Percentiles rank a stretch among this genome's conserved stretches.
Conservation (phyloP, 75 land plant genomes). For the Picea glauca region DNA sequence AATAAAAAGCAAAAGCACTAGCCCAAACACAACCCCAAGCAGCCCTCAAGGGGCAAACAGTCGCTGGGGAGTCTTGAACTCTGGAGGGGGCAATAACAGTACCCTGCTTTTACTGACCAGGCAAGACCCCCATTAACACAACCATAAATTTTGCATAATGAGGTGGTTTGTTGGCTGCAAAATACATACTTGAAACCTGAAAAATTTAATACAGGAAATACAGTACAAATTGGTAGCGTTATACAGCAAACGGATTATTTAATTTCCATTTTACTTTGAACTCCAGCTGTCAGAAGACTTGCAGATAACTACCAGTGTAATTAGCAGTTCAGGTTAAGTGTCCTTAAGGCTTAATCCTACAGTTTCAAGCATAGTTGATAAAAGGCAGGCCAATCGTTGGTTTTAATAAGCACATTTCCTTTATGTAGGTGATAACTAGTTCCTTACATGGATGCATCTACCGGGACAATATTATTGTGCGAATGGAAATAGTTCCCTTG, state of each 20-base stretch:
- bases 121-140: not conserved
- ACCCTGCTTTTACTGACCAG: too few species aligned
- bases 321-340: not conserved
- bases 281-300: not conserved
- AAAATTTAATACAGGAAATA: not conserved
- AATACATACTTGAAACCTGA: not conserved
- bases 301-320: not conserved
- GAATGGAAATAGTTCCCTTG: not conserved
- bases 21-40: too few species aligned
- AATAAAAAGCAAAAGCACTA: too few species aligned
- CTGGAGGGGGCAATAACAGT: too few species aligned
- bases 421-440: not conserved
- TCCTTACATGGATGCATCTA: not conserved
- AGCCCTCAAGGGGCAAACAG: too few species aligned
- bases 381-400: not conserved
- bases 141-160: not conserved
- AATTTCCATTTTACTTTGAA: not conserved
- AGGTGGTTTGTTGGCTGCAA: not conserved
- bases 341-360: not conserved
- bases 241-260: too few species aligned
- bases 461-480: not conserved
- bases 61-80: too few species aligned
- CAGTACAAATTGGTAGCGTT: not conserved
- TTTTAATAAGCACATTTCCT: not conserved
- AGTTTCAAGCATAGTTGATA: not conserved